Conservation (phyloP, 257 asterid species). For the Solanum dulcamara region DNA sequence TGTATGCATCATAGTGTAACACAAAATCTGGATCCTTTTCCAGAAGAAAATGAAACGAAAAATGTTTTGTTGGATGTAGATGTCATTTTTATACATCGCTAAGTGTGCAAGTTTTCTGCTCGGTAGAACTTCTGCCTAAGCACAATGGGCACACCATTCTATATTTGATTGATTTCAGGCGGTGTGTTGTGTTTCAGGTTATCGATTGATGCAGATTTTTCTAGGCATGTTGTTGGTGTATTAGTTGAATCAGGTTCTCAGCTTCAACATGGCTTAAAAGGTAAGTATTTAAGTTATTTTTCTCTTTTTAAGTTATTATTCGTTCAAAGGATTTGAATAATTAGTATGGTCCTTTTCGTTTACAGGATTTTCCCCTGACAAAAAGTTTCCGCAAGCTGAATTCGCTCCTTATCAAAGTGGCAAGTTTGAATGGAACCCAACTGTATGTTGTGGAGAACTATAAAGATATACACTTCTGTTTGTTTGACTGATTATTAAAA, state of each 20-base stretch:
- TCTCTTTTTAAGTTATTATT: neutral
- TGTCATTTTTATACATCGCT: neutral
- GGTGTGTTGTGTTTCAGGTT: conserved; percentile 37
- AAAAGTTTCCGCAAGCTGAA: conserved; percentile 82
- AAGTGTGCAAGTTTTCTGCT: neutral
- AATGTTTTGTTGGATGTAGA: neutral
- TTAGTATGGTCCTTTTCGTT: neutral
- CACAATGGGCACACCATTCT: neutral
- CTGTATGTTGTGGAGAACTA: conserved; percentile 41
- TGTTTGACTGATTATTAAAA: neutral
- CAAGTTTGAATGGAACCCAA: conserved; percentile 84
- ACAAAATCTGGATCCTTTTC: neutral
- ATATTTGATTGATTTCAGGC: neutral
- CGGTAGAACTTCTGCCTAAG: neutral
- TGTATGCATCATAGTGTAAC: neutral
- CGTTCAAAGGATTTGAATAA: neutral
- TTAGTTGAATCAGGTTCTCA: conserved; percentile 67
- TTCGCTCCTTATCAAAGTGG: conserved; percentile 67
- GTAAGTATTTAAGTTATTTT: conserved; percentile 20
- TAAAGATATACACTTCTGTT: neutral
- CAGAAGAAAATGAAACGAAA: neutral
- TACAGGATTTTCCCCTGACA: conserved; percentile 91
- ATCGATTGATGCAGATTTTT: conserved; percentile 47
- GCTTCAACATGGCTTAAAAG: conserved; percentile 34
- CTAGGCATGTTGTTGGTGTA: conserved; percentile 70